These are phyloP conservation scores for Prunella vulgaris DNA, from an alignment of 257 asterid species.

Conservation along the genomic window DNA sequence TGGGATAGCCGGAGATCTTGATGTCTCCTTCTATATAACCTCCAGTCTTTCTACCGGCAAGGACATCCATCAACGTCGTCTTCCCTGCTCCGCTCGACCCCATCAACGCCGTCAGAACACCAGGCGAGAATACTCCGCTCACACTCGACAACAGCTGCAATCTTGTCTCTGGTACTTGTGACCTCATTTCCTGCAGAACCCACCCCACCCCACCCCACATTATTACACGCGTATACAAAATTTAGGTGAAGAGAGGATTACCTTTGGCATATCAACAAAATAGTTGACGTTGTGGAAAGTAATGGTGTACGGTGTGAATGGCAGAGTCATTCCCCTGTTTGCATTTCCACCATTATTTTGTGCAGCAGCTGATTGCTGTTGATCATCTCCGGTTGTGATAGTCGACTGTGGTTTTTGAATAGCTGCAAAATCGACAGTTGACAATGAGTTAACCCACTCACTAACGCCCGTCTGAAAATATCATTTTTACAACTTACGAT, in stretches of 20 bases:
- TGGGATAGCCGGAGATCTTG: conserved; percentile 71
- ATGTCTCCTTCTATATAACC: conserved; percentile 89
- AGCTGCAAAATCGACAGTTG: conserved; percentile 40
- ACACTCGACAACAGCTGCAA: conserved; percentile 75
- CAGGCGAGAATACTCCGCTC: conserved; percentile 81
- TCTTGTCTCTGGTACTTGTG: conserved; percentile 63
- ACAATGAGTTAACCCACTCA: background rate
- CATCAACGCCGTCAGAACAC: conserved; percentile 84
- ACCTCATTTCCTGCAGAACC: conserved; percentile 68
- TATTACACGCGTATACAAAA: too few relatives aligned
- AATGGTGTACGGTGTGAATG: conserved; percentile 78
- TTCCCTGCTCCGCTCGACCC: conserved; percentile 97
- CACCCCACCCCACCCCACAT: too few relatives aligned
- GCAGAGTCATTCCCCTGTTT: conserved; percentile 83
- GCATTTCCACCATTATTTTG: conserved; percentile 18
- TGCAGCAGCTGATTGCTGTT: conserved; percentile 21
- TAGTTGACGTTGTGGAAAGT: conserved; percentile 81
- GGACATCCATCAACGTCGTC: conserved; percentile 93
- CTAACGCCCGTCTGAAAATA: too few relatives aligned
- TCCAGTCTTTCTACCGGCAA: conserved; percentile 84
- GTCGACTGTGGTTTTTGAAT: conserved; percentile 50
- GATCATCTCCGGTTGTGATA: conserved; percentile 37
- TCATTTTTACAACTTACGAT: conserved; percentile 46
- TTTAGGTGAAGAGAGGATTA: conserved; percentile 16
- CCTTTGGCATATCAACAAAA: conserved; percentile 93